phyloP scores from a whole-genome alignment of 2,329 filamentous ascomycete genomes.

The Ophiognomonia clavigignenti-juglandacearum region DNA sequence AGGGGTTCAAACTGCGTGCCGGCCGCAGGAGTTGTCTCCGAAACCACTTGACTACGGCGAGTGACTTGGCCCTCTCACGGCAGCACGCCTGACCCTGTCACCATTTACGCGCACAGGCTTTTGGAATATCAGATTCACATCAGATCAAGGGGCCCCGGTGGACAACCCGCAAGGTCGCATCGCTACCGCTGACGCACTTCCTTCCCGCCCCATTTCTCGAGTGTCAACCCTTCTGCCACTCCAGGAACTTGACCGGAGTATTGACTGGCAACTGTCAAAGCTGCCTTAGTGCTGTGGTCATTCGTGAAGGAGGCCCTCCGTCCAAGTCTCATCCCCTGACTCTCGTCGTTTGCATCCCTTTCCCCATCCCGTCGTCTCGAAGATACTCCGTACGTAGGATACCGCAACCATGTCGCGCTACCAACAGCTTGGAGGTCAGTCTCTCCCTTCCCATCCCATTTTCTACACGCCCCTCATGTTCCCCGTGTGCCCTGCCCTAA shows the following conservation, averaged over 20 bases:
- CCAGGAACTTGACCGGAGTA: not conserved
- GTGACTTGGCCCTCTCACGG: not conserved
- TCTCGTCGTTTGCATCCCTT: slow-evolving; percentile 12
- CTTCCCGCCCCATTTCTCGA: not conserved
- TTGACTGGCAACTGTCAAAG: not conserved
- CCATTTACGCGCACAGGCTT: not conserved
- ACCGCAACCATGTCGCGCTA: slow-evolving; percentile 55
- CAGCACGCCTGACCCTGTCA: not conserved
- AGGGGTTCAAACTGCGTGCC: slow-evolving; percentile 14
- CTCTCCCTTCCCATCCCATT: slow-evolving; percentile 13
- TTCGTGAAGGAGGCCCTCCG: too few species aligned
- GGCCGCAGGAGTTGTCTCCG: slow-evolving; percentile 10
- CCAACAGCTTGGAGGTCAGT: slow-evolving; percentile 69
- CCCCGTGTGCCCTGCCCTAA: slow-evolving; percentile 6
- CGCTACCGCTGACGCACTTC: not conserved
- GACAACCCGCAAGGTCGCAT: too few species aligned
- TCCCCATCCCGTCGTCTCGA: slow-evolving; percentile 16
- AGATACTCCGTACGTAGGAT: slow-evolving; percentile 1
- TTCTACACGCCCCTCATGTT: slow-evolving; percentile 8
- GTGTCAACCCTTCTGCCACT: not conserved
- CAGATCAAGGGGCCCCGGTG: too few species aligned
- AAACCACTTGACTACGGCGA: not conserved
- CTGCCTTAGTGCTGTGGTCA: too few species aligned
- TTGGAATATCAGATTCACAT: not conserved
- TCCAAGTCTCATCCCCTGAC: slow-evolving; percentile 7